Percentiles rank a stretch among this genome's conserved stretches.
Evolutionary conservation across 1,284 basidiomycete genomes (phyloP).

Genomic region (Amylostereum chailletii): DNA sequence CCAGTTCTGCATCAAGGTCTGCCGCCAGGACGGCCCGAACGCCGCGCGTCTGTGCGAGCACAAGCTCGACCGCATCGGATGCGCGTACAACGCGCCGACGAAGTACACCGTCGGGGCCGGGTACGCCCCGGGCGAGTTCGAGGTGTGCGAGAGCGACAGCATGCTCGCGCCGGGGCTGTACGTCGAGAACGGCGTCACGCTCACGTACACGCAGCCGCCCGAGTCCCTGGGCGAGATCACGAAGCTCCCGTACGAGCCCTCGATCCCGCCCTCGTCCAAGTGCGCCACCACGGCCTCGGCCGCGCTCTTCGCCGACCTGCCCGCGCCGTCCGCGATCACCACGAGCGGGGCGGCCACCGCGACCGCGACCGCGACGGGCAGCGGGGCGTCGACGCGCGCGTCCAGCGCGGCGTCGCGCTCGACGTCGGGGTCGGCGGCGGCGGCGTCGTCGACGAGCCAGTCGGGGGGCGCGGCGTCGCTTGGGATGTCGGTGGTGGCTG

Average conservation of each 20-base stretch:
- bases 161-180: slow-evolving; percentile 30
- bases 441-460: not conserved
- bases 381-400: not conserved
- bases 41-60: slow-evolving; percentile 50
- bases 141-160: slow-evolving; percentile 54
- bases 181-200: not conserved
- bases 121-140: slow-evolving; percentile 46
- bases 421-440: not conserved
- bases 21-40: slow-evolving; percentile 48
- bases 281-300: slow-evolving; percentile 52
- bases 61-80: slow-evolving; percentile 61
- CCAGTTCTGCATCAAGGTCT: slow-evolving; percentile 39
- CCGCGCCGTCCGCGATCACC: slow-evolving; percentile 23
- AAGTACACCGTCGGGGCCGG: slow-evolving; percentile 13
- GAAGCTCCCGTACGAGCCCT: slow-evolving; percentile 53
- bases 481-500: not conserved
- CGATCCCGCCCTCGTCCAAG: slow-evolving; percentile 50
- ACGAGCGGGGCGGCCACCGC: slow-evolving; percentile 11
- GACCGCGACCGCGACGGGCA: not conserved
- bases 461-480: not conserved
- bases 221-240: slow-evolving; percentile 48
- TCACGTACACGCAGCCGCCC: slow-evolving; percentile 51
- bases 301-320: slow-evolving; percentile 36
- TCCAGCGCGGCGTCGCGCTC: not conserved
- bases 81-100: slow-evolving; percentile 62